These are phyloP conservation scores for Neonectria punicea DNA, from an alignment of 2,329 filamentous ascomycete genomes.

Conservation along the genomic window DNA sequence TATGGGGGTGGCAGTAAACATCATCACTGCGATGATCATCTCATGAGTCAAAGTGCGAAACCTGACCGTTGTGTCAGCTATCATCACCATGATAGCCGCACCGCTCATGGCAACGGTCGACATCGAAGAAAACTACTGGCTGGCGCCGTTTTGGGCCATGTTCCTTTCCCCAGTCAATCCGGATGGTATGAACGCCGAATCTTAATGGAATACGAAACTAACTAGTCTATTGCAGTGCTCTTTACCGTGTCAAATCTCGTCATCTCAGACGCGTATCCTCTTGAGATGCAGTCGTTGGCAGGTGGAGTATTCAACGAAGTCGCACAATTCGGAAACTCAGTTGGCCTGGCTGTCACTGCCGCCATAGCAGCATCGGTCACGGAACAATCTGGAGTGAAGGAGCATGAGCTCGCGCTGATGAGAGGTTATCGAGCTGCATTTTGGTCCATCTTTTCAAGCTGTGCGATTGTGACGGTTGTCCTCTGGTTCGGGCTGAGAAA, in stretches of 20 bases:
- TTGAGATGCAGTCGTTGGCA: conserved; percentile 65
- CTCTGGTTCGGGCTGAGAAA: neutral
- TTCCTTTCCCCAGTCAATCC: conserved; percentile 56
- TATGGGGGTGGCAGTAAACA: conserved; percentile 45
- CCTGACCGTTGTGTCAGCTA: conserved; percentile 45
- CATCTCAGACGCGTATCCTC: conserved; percentile 64
- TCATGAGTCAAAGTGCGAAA: neutral
- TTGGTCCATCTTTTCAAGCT: neutral
- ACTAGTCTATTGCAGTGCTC: neutral
- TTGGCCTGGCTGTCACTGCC: conserved; percentile 57
- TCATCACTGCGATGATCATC: neutral
- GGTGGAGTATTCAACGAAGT: conserved; percentile 70
- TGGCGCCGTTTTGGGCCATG: conserved; percentile 55
- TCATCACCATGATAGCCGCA: conserved; percentile 58
- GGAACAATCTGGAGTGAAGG: neutral
- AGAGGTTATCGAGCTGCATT: neutral
- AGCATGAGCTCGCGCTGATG: neutral
- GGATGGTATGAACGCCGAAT: conserved; percentile 46
- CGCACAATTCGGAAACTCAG: conserved; percentile 65
- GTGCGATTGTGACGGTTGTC: neutral
- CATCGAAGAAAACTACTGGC: conserved; percentile 62
- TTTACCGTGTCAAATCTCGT: conserved; percentile 54
- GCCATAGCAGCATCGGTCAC: neutral
- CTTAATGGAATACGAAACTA: neutral
- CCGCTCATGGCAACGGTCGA: conserved; percentile 65